Conservation (phyloP, 2,329 filamentous ascomycete genomes). For the Fusarium protoensiforme region DNA sequence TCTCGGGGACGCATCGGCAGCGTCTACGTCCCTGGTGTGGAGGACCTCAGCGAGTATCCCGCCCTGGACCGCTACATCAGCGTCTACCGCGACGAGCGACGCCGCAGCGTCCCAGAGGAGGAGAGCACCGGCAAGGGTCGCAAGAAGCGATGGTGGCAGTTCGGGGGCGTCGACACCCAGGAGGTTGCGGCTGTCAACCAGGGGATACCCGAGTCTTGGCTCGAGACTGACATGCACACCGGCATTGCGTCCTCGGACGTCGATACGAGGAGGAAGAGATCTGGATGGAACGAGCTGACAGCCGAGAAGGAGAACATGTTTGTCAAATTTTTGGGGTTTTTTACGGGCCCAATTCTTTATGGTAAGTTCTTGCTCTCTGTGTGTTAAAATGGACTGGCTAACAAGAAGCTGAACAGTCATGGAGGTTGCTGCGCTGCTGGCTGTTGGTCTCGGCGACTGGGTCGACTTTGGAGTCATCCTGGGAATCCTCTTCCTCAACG, state of each 20-base stretch:
- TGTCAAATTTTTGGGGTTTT: not conserved
- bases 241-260: constrained; percentile 20
- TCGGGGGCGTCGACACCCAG: constrained; percentile 6
- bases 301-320: constrained; percentile 27
- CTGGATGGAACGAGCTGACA: constrained; percentile 28
- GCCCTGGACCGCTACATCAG: constrained; percentile 29
- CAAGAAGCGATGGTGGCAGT: constrained; percentile 33
- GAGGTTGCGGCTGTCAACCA: not conserved
- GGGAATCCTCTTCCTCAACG: constrained; percentile 27
- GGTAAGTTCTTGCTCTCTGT: not conserved
- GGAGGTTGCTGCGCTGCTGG: constrained; percentile 26
- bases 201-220: constrained; percentile 20
- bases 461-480: constrained; percentile 28
- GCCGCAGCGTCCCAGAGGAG: constrained; percentile 11
- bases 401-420: constrained; percentile 12
- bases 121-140: constrained; percentile 4
- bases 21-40: not conserved
- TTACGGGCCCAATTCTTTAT: constrained; percentile 20
- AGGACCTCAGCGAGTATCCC: constrained; percentile 21
- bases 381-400: not conserved
- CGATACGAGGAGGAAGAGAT: constrained; percentile 5
- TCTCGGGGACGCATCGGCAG: constrained; percentile 21
- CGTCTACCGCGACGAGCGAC: constrained; percentile 29
- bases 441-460: constrained; percentile 27
- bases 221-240: constrained; percentile 17